phyloP scores from a whole-genome alignment of 768 basidiomycete species.

The Glaciozyma martinii region DNA sequence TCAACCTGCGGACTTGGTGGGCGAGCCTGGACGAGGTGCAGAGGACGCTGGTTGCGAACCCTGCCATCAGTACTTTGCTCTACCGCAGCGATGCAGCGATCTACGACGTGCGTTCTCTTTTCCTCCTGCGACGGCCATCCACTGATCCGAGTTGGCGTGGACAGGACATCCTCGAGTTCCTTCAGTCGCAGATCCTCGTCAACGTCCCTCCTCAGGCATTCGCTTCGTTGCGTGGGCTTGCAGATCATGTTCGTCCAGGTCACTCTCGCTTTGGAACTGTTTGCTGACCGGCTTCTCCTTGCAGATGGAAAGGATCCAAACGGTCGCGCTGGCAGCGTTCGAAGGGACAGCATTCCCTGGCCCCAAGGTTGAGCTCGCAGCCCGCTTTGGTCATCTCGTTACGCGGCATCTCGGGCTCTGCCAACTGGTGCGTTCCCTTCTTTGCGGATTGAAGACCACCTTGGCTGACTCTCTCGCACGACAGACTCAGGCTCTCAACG shows the following conservation, averaged over 20 bases:
- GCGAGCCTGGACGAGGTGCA: slow-evolving; percentile 60
- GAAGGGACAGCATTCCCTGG: slow-evolving; percentile 80
- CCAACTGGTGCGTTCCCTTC: neutral
- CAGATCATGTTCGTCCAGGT: slow-evolving; percentile 48
- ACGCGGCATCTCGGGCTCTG: slow-evolving; percentile 49
- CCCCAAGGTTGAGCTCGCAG: slow-evolving; percentile 81
- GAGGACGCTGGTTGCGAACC: slow-evolving; percentile 80
- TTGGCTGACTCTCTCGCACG: neutral
- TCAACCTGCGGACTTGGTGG: slow-evolving; percentile 81
- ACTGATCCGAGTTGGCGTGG: slow-evolving; percentile 28
- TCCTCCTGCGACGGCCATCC: slow-evolving; percentile 7
- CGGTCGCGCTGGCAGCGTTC: slow-evolving; percentile 65
- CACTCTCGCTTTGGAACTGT: too few species aligned
- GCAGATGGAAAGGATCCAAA: slow-evolving; percentile 73
- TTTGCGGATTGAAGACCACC: neutral
- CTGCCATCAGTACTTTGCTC: slow-evolving; percentile 79
- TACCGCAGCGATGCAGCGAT: slow-evolving; percentile 81
- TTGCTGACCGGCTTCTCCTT: neutral
- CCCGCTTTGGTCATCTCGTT: slow-evolving; percentile 81
- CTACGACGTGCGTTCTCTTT: slow-evolving; percentile 62
- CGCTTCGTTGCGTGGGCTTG: slow-evolving; percentile 65
- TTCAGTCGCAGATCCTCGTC: slow-evolving; percentile 75
- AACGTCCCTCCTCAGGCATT: slow-evolving; percentile 61
- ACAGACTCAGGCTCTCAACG: slow-evolving; percentile 67
- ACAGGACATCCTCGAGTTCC: slow-evolving; percentile 76